Evolutionary conservation across 768 basidiomycete genomes (phyloP).

Genomic region (Collybia mongolica): DNA sequence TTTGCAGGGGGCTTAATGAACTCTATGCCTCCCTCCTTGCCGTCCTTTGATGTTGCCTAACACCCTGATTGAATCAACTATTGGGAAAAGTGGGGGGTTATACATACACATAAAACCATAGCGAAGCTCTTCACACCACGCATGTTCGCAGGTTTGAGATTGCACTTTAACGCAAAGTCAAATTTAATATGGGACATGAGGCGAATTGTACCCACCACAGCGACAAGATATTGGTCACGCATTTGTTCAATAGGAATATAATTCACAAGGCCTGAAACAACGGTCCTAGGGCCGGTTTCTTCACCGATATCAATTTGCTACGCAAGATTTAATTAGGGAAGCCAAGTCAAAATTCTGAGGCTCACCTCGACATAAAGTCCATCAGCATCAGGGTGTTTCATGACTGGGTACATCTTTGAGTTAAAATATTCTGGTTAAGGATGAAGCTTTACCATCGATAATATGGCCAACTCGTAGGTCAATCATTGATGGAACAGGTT

Average conservation of each 20-base stretch:
- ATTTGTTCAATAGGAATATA: constrained; percentile 96
- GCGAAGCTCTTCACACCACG: constrained; percentile 97
- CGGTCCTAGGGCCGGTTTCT: constrained; percentile 90
- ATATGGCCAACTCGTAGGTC: constrained; percentile 94
- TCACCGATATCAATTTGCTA: constrained; percentile 97
- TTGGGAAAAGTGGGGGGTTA: not conserved
- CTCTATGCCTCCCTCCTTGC: constrained; percentile 89
- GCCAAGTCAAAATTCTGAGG: not conserved
- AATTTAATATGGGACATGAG: not conserved
- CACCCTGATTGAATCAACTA: not conserved
- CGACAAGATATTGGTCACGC: constrained; percentile 78
- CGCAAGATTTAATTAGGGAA: not conserved
- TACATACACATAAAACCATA: constrained; percentile 89
- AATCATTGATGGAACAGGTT: constrained; percentile 93
- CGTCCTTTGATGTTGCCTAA: constrained; percentile 88
- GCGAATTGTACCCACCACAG: constrained; percentile 55
- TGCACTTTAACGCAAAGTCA: constrained; percentile 50
- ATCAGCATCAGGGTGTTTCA: constrained; percentile 96
- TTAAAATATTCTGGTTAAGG: not conserved
- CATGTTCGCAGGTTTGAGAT: constrained; percentile 96
- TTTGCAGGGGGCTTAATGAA: constrained; percentile 85
- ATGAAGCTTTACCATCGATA: constrained; percentile 66
- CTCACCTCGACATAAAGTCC: constrained; percentile 91
- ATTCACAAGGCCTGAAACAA: constrained; percentile 95
- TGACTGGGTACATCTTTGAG: constrained; percentile 51